These are phyloP conservation scores for Boletellus dicymbophilus DNA, from an alignment of 1,284 basidiomycete species.

Conservation along the genomic window DNA sequence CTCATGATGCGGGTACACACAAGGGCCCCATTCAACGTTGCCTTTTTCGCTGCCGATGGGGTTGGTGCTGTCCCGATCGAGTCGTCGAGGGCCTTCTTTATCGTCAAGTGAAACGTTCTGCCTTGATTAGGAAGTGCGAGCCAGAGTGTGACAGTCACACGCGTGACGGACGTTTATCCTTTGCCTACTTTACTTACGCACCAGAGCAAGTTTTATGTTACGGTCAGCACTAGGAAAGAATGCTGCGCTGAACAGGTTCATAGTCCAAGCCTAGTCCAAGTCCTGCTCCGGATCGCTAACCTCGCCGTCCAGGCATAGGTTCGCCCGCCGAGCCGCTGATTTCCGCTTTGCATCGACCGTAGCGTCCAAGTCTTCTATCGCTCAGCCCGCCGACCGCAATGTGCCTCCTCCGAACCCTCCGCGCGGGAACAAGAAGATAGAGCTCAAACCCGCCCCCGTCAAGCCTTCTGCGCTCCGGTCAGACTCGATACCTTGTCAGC, in stretches of 20 bases:
- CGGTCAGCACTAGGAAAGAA: constrained; percentile 26
- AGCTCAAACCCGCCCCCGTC: constrained; percentile 64
- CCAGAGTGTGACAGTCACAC: neutral
- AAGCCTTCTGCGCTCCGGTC: constrained; percentile 41
- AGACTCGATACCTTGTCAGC: constrained; percentile 13
- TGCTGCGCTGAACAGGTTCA: constrained; percentile 31
- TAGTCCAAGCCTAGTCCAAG: constrained; percentile 20
- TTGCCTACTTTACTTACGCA: neutral
- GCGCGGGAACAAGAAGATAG: constrained; percentile 61
- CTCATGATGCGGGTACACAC: no score
- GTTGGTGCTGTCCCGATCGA: no score
- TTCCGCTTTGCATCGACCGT: constrained; percentile 28
- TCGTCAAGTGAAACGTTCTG: no score
- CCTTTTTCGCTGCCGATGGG: no score
- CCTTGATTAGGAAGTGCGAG: no score
- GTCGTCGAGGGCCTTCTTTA: no score
- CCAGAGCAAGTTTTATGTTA: constrained; percentile 26
- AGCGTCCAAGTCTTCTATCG: constrained; percentile 25
- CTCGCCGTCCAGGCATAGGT: constrained; percentile 6
- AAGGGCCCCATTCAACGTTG: no score
- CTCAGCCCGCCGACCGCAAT: constrained; percentile 13
- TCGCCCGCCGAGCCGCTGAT: constrained; percentile 1
- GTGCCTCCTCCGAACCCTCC: constrained; percentile 21
- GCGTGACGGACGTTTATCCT: neutral
- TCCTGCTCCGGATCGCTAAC: no score